A percentile compares a stretch with the other conserved stretches of the same genome.
Evolutionary conservation across 2,329 filamentous ascomycete species (phyloP).

Genomic region (Neurospora sp.): DNA sequence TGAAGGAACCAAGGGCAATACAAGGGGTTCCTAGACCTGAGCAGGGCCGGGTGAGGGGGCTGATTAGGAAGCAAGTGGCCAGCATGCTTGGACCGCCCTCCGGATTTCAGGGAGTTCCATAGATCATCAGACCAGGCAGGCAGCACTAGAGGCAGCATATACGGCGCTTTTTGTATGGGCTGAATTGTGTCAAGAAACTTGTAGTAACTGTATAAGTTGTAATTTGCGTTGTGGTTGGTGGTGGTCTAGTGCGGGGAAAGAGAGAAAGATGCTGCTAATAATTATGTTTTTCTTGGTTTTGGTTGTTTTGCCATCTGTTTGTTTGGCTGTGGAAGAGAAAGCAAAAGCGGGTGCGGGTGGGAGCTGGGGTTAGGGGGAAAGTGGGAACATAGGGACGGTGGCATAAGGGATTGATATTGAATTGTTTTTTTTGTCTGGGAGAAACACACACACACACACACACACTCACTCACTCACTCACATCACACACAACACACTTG

Average conservation of each 20-base stretch:
- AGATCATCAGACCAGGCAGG: neutral
- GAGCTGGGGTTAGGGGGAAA: neutral
- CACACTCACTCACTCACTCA: neutral
- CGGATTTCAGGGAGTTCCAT: conserved; percentile 12
- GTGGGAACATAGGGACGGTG: neutral
- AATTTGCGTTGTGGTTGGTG: neutral
- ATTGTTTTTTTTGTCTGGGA: neutral
- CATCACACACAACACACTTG: neutral
- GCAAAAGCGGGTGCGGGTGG: neutral
- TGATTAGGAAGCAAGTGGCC: conserved; percentile 46
- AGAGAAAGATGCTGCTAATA: neutral
- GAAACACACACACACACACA: neutral
- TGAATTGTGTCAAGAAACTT: neutral
- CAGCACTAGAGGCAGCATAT: neutral
- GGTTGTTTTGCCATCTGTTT: neutral
- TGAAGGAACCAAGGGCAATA: conserved; percentile 86
- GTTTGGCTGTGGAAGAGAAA: neutral
- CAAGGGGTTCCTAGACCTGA: conserved; percentile 69
- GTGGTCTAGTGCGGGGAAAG: neutral
- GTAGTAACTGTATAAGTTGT: neutral
- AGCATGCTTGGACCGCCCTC: conserved; percentile 23
- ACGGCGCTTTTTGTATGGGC: neutral
- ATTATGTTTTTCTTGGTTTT: neutral
- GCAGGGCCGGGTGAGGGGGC: conserved; percentile 36
- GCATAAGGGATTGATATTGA: neutral